Evolutionary conservation across 1,284 basidiomycete genomes (phyloP).

Genomic region (Acaromyces ingoldii): DNA sequence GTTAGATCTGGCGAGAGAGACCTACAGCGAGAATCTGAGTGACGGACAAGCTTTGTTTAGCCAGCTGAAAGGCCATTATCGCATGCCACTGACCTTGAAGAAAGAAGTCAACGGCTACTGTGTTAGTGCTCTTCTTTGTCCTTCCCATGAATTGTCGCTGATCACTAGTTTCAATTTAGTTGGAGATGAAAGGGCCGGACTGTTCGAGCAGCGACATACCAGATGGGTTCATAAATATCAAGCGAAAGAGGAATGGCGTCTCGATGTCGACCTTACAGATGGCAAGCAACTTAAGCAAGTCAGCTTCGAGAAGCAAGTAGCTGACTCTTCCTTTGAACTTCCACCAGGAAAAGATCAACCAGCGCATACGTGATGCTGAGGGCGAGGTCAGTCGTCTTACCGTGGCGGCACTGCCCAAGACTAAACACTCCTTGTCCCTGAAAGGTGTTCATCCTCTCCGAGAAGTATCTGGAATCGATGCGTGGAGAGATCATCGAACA

Average conservation of each 20-base stretch:
- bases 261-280: slow-evolving; percentile 5
- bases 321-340: background rate
- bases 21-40: slow-evolving; percentile 8
- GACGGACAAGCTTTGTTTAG: background rate
- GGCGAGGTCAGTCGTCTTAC: background rate
- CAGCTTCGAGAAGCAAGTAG: slow-evolving; percentile 2
- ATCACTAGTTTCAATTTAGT: no score
- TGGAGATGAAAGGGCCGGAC: background rate
- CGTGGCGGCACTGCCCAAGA: background rate
- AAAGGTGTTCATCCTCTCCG: slow-evolving; percentile 70
- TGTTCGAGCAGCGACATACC: background rate
- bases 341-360: slow-evolving; percentile 12
- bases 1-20: slow-evolving; percentile 10
- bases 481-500: slow-evolving; percentile 19
- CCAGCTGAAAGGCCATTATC: background rate
- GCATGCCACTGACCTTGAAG: background rate
- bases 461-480: slow-evolving; percentile 49
- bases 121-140: background rate
- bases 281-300: slow-evolving; percentile 9
- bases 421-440: background rate
- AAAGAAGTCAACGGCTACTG: background rate
- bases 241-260: background rate
- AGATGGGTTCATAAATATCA: slow-evolving; percentile 1
- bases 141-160: no score
- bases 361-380: slow-evolving; percentile 7